Base-by-base conservation (phyloP, 148 eudicot genomes). In the Salicornia ramosissima region DNA sequence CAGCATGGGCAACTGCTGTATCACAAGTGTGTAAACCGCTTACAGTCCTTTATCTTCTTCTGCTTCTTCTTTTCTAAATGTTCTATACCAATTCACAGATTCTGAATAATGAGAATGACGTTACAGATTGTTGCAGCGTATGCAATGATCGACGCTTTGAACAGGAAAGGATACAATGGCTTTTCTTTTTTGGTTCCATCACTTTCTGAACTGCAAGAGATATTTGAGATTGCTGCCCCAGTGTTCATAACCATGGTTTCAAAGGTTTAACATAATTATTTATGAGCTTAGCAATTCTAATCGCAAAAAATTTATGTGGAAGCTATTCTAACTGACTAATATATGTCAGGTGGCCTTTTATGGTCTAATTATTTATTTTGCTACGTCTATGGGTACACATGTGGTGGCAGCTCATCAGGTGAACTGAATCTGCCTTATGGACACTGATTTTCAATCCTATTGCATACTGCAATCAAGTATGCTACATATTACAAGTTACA, bases 341-440 rank as follows among this genome's bases (percentile, higher is more conserved):
- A 21, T 22, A 16, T 63, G 16, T 74, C 58, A 90, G 97, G 88
- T 89, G 71, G 84, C 81, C 19, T 94, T 91, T 82, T 94, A 85
- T 57, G 82, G 88, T 67, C 80, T 89, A 62, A 73, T 91, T 33
- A 82, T 94, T 45, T 91, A 86, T 77, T 87, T 83, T 71, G 99
- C 99, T 62, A 91, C 97, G 18, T 91, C 93, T 64, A 86, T 89
- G 96, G 99, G 99, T 69, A 83, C 94, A 62, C 80, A 79, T 50
- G 80, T 82, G 56, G 87, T 87, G 64, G 99, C 97, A 59, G 99
- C 99, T 80, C 96, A 94, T 77, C 99, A 94, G 93, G 99, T 94
- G 51, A 24, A 83, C 77, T 56, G 31, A 50, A 22, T 25, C 50
- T 45, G 59, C 57, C 59, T 39, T 31, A 39, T 45, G 49, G 39